These are phyloP conservation scores for Exophiala xenobiotica DNA, from an alignment of 2,329 filamentous ascomycete species.

Conservation along the genomic window DNA sequence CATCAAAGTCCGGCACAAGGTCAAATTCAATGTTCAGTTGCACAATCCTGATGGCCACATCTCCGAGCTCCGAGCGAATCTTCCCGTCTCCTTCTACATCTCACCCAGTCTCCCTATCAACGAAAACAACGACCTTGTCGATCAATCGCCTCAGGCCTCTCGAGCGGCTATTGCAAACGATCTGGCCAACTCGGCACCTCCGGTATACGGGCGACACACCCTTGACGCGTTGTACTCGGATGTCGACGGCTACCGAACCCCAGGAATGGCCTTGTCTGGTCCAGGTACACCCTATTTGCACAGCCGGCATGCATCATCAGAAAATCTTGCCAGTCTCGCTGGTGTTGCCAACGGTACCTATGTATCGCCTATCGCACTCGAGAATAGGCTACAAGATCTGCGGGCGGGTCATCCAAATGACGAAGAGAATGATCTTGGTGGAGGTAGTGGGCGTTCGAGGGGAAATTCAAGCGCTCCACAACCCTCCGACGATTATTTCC, in stretches of 20 bases:
- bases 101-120: conserved; percentile 89
- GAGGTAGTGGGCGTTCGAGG: conserved; percentile 14
- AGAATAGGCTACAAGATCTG: conserved; percentile 64
- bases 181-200: conserved; percentile 71
- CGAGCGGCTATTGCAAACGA: conserved; percentile 54
- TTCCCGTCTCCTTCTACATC: conserved; percentile 91
- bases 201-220: conserved; percentile 84
- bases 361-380: conserved; percentile 65
- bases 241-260: conserved; percentile 83
- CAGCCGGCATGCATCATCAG: conserved; percentile 71
- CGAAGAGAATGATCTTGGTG: conserved; percentile 8
- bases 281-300: conserved; percentile 75
- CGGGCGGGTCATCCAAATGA: conserved; percentile 31
- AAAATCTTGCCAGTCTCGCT: conserved; percentile 69
- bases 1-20: conserved; percentile 89
- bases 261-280: conserved; percentile 62
- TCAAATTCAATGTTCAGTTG: conserved; percentile 86
- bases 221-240: conserved; percentile 90
- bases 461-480: conserved; percentile 15
- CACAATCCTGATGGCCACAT: conserved; percentile 94
- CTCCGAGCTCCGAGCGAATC: conserved; percentile 78
- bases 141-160: conserved; percentile 55
- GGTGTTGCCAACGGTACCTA: conserved; percentile 51
- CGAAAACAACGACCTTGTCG: conserved; percentile 77
- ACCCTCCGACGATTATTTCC: conserved; percentile 19